phyloP scores from a whole-genome alignment of 73 alveolate species.

The Paramecium biaurelia region DNA sequence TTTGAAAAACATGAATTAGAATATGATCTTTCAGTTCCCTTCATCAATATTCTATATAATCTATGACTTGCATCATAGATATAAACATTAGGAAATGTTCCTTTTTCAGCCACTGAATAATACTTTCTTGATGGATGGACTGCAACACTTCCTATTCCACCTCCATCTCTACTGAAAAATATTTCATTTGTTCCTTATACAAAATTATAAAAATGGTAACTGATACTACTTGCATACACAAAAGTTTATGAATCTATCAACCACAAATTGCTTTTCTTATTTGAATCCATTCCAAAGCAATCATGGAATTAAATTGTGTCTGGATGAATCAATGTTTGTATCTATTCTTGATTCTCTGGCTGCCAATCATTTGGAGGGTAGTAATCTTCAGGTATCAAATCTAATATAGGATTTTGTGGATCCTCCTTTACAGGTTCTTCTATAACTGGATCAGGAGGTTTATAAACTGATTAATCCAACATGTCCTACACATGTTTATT shows the following conservation, averaged over 20 bases:
- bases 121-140: conserved; percentile 91
- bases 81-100: conserved; percentile 90
- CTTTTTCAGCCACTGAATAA: conserved; percentile 98
- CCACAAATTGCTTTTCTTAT: conserved; percentile 87
- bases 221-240: conserved; percentile 90
- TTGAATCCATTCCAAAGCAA: conserved; percentile 92
- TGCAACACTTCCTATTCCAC: conserved; percentile 96
- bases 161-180: conserved; percentile 89
- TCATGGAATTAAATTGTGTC: conserved; percentile 48
- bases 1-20: conserved; percentile 88
- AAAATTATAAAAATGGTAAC: conserved; percentile 92
- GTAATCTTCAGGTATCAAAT: background rate
- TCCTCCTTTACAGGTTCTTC: background rate
- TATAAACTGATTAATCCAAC: background rate
- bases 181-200: conserved; percentile 81
- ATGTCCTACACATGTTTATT: background rate
- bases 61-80: conserved; percentile 86
- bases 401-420: background rate
- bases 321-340: conserved; percentile 10
- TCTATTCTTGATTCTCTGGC: background rate
- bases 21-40: conserved; percentile 96
- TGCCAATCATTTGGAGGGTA: background rate
- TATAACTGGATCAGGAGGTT: background rate
- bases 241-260: conserved; percentile 88
- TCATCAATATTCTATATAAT: conserved; percentile 95